Percentiles rank a stretch among this genome's conserved stretches.
Conservation (phyloP, 2,329 filamentous ascomycete species). For the Knoxdaviesia capensis region DNA sequence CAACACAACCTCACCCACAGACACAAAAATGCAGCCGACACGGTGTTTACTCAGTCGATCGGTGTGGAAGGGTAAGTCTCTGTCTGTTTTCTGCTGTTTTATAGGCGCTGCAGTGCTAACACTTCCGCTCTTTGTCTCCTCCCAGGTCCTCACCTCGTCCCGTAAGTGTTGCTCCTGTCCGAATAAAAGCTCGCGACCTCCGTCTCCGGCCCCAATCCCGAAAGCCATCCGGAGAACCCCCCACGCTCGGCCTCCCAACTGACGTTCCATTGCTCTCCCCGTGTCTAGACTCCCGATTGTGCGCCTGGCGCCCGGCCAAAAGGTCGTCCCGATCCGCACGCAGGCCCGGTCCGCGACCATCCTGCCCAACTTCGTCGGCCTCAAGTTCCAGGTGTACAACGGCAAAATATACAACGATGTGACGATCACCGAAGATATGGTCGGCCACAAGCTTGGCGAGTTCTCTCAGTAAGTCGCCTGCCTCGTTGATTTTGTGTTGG, state of each 20-base stretch:
- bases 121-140: not conserved
- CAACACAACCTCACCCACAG: not conserved
- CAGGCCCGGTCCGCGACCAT: slow-evolving; percentile 79
- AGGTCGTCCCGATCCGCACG: slow-evolving; percentile 56
- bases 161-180: slow-evolving; percentile 20
- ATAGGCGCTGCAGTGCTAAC: slow-evolving; percentile 1
- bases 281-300: slow-evolving; percentile 39
- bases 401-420: slow-evolving; percentile 74
- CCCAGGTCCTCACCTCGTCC: slow-evolving; percentile 30
- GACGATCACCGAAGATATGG: slow-evolving; percentile 83
- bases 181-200: not conserved
- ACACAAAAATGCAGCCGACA: slow-evolving; percentile 44
- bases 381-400: slow-evolving; percentile 82
- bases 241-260: slow-evolving; percentile 5
- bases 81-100: not conserved
- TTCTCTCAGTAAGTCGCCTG: slow-evolving; percentile 55
- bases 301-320: slow-evolving; percentile 37
- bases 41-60: slow-evolving; percentile 51
- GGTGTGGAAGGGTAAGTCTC: slow-evolving; percentile 61
- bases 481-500: not conserved
- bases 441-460: slow-evolving; percentile 85
- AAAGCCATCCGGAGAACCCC: slow-evolving; percentile 7
- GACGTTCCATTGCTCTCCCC: not conserved
- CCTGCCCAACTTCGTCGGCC: slow-evolving; percentile 75
- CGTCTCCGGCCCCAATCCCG: slow-evolving; percentile 1